Base-by-base conservation (phyloP, 169 alveolate species). In the Plasmodium ovale region DNA sequence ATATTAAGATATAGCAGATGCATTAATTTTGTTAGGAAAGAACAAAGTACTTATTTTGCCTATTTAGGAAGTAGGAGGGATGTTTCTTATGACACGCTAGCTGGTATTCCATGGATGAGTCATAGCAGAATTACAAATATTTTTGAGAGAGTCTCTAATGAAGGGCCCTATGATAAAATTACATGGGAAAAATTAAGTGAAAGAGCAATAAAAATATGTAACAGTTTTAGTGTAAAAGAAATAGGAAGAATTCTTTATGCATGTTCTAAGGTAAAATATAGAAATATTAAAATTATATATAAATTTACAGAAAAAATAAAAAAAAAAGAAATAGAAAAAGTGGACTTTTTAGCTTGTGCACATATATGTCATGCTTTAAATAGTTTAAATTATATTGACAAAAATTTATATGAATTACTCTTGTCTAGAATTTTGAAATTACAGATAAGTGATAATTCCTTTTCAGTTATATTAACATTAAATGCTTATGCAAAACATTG, bases 51-150 rank as follows among this genome's bases (percentile, higher is more conserved):
- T 16, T 4, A 23, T 21, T 58, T 39, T 37, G 9, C 47, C n/a
- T 53, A 23, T 33, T 35, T 49, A 10, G 27, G 49, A 82, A 65
- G 44, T 25, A 82, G 29, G 53, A 67, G 62, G 37, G 4, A 39
- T 53, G 90, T 82, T 25, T 82, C 90, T 19, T 70, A 82, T 14
- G 90, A 82, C 29, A 82, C 90, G 3, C 33, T 82, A 27, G 90
- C 90, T 0, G 90, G 90, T 10, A 82, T 82, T 35, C 85, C 90
- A 14, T 82, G 90, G 90, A 82, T 82, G 90, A 68, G 90, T 7
- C 90, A 82, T 59, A 67, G 90, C 31, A 31, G 90, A 65, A 82
- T 82, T 31, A 82, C 90, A 7, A 82, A 82, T 4, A 82, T 59
- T 23, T 51, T 53, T 25, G 90, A 82, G 31, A 68, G 90, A 7